Base-by-base conservation (phyloP, 164 flowering plant genomes). In the Vitis vinifera region DNA sequence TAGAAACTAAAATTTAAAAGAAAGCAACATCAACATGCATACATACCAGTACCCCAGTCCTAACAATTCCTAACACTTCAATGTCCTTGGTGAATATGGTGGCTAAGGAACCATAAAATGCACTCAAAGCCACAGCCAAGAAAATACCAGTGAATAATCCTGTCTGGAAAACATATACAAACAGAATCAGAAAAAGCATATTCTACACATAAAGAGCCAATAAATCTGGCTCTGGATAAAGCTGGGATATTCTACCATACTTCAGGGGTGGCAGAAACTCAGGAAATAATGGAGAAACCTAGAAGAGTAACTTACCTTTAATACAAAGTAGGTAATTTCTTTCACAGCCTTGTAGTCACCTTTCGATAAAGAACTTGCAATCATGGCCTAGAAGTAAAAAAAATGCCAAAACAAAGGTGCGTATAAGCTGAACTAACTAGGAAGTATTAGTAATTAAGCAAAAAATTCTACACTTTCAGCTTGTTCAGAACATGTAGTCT, bases 331-430 rank as follows among this genome's bases (percentile, higher is more conserved):
- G 7, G 94, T 77, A 44, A 89, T 66, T 68, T 91, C 89, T 74
- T 73, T 90, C 66, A 87, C 96, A 49, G 79, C 79, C 37, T 60
- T 76, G 82, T 87, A 89, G 72, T 95, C 91, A 63, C 85, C 81
- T 82, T 84, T 83, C 29, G 99, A 88, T 58, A 82, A 62, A 73
- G 83, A 87, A 73, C 89, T 85, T 17, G 99, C 97, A 79, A 91
- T 78, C 74, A 95, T 58, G 63, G 99, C 93, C 98, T 95, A 73
- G 63, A 70, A 59, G 75, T 19, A 10, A 55, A 51, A 1, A 58
- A 14, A 12, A 14, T 66, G 49, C 0, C 3, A 13, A 29, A 30
- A 49, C 57, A 49, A 68, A 57, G 9, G 10, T 57, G 60, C 3
- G 27, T 57, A n/a, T 10, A 16, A 57, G 9, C 44, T 37, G 44